Percentiles rank a stretch among this genome's conserved stretches.
Conservation (phyloP, 495 filamentous ascomycete genomes). For the Penicillium soppii region DNA sequence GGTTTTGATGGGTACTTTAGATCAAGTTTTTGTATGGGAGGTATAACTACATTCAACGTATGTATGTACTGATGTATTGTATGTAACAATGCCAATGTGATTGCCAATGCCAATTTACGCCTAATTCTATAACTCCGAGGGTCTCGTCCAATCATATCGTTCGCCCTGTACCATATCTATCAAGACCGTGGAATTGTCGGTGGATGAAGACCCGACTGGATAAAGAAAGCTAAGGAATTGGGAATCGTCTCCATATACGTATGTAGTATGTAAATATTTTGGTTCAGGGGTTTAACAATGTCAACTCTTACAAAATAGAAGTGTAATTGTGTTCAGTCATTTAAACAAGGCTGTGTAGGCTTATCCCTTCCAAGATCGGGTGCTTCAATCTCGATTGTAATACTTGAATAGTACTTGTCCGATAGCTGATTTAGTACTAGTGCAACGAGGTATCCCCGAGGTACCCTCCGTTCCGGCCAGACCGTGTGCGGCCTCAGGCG, state of each 20-base stretch:
- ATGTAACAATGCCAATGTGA: background rate
- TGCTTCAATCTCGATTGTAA: background rate
- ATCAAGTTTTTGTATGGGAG: no score
- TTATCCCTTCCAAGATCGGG: slow-evolving; percentile 8
- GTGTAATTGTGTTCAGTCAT: background rate
- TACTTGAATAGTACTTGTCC: background rate
- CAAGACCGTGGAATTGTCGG: slow-evolving; percentile 18
- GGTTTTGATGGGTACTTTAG: slow-evolving; percentile 27
- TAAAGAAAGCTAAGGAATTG: no score
- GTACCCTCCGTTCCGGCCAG: slow-evolving; percentile 23
- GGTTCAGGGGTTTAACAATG: slow-evolving; percentile 4
- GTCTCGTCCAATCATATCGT: background rate
- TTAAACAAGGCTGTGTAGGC: slow-evolving; percentile 1
- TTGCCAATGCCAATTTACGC: background rate
- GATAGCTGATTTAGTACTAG: background rate
- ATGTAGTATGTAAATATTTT: no score
- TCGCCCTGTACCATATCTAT: no score
- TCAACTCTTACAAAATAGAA: no score
- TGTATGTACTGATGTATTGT: no score
- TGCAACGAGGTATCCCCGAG: slow-evolving; percentile 1
- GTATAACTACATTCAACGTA: no score
- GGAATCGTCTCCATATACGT: no score
- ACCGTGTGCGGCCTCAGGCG: slow-evolving; percentile 22
- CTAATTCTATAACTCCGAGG: background rate
- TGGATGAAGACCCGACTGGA: slow-evolving; percentile 28